A percentile compares a stretch with the other conserved stretches of the same genome.
Evolutionary conservation across 2,329 filamentous ascomycete genomes (phyloP).

Genomic region (Lasiodiplodia sp.): DNA sequence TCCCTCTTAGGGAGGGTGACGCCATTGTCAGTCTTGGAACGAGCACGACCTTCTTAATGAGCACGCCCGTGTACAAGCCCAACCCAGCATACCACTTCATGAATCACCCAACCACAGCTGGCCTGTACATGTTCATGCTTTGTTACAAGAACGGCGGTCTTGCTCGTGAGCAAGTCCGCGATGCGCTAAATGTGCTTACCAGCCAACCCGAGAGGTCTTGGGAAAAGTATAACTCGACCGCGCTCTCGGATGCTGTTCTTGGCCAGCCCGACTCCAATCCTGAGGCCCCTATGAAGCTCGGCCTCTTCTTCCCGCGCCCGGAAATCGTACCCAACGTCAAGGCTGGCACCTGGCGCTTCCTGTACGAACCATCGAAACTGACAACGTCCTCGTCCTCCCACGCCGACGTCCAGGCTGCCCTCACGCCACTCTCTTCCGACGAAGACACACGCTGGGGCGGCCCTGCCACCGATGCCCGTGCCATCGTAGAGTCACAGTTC

Average conservation of each 20-base stretch:
- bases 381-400: conserved; percentile 39
- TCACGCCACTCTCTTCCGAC: conserved; percentile 55
- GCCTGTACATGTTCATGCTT: conserved; percentile 99
- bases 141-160: conserved; percentile 99
- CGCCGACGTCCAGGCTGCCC: conserved; percentile 39
- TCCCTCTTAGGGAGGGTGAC: conserved; percentile 86
- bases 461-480: conserved; percentile 75
- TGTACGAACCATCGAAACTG: conserved; percentile 53
- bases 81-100: conserved; percentile 96
- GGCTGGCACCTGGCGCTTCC: conserved; percentile 87
- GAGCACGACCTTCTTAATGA: conserved; percentile 97
- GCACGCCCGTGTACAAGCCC: conserved; percentile 87
- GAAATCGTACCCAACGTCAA: conserved; percentile 94
- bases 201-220: conserved; percentile 66
- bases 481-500: conserved; percentile 94
- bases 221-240: conserved; percentile 79
- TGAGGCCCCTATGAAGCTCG: conserved; percentile 75
- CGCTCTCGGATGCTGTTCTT: conserved; percentile 73
- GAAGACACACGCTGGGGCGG: conserved; percentile 61
- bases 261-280: conserved; percentile 60
- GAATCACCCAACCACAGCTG: conserved; percentile 91
- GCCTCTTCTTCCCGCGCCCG: conserved; percentile 92
- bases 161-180: conserved; percentile 87
- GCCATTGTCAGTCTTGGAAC: conserved; percentile 96
- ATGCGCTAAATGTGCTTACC: conserved; percentile 70